phyloP scores from a whole-genome alignment of 2,329 filamentous ascomycete species.

The Periconia sp. region DNA sequence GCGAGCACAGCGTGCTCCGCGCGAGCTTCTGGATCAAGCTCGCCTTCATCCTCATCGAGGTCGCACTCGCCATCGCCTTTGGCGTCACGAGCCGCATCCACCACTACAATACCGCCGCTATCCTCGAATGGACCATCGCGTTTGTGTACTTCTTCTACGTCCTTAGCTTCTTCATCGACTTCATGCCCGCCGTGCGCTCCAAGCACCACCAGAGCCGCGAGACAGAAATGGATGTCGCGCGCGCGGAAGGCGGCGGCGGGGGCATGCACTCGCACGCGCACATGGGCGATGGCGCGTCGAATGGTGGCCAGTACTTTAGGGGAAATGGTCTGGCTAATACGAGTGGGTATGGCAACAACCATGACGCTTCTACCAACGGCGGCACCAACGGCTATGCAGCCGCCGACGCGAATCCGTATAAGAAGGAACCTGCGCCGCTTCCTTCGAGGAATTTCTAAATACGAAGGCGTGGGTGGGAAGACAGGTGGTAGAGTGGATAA shows the following conservation, averaged over 20 bases:
- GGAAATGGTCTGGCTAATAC: conserved; percentile 18
- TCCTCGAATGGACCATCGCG: conserved; percentile 78
- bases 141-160: conserved; percentile 88
- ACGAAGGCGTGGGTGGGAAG: too few species aligned
- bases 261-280: too few species aligned
- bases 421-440: conserved; percentile 15
- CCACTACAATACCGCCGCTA: conserved; percentile 67
- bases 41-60: conserved; percentile 77
- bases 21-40: conserved; percentile 88
- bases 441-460: conserved; percentile 31
- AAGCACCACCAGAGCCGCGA: conserved; percentile 47
- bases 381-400: conserved; percentile 16
- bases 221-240: conserved; percentile 38
- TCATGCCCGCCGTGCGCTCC: conserved; percentile 74
- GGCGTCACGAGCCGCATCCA: conserved; percentile 55
- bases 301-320: conserved; percentile 30
- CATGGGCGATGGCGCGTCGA: conserved; percentile 24
- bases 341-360: conserved; percentile 13
- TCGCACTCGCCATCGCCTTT: conserved; percentile 74
- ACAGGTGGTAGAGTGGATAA: too few species aligned
- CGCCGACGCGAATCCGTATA: conserved; percentile 8
- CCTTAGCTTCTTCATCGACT: conserved; percentile 82
- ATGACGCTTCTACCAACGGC: conserved; percentile 18
- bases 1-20: conserved; percentile 71
- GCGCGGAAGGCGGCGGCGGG: conserved; percentile 13